These are phyloP conservation scores for Clavispora vitiphila DNA, from an alignment of 805 yeast genomes.

Conservation along the genomic window DNA sequence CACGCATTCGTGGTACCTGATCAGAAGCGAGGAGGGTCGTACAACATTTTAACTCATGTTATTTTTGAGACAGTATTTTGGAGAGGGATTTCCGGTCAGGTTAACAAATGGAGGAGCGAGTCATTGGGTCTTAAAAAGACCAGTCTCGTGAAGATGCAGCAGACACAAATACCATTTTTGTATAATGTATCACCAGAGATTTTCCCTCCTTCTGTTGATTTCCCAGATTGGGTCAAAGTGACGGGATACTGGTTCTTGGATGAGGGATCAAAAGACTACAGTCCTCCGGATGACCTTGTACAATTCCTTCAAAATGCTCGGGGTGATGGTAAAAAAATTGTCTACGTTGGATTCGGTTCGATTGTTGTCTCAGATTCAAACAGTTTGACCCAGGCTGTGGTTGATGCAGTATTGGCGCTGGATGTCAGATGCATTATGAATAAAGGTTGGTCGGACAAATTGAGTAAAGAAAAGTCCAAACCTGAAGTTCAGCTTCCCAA, in stretches of 20 bases:
- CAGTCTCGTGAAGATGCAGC: constrained; percentile 64
- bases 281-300: constrained; percentile 55
- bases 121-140: constrained; percentile 64
- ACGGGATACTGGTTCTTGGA: constrained; percentile 95
- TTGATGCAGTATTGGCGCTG: constrained; percentile 72
- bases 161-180: constrained; percentile 76
- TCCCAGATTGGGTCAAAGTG: constrained; percentile 91
- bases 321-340: constrained; percentile 59
- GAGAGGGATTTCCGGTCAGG: constrained; percentile 85
- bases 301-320: constrained; percentile 62
- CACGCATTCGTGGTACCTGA: constrained; percentile 96
- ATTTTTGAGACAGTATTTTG: constrained; percentile 90
- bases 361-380: constrained; percentile 84
- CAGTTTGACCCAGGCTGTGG: constrained; percentile 70
- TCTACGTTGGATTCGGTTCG: constrained; percentile 93
- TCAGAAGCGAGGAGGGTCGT: constrained; percentile 87
- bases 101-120: constrained; percentile 81
- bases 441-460: constrained; percentile 91
- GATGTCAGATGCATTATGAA: constrained; percentile 84
- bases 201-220: constrained; percentile 89
- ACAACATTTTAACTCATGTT: constrained; percentile 87
- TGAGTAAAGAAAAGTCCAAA: constrained; percentile 30
- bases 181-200: constrained; percentile 86
- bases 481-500: constrained; percentile 52
- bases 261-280: constrained; percentile 48